Evolutionary conservation across 1,284 basidiomycete genomes (phyloP).

Genomic region (Cerioporus squamosus): DNA sequence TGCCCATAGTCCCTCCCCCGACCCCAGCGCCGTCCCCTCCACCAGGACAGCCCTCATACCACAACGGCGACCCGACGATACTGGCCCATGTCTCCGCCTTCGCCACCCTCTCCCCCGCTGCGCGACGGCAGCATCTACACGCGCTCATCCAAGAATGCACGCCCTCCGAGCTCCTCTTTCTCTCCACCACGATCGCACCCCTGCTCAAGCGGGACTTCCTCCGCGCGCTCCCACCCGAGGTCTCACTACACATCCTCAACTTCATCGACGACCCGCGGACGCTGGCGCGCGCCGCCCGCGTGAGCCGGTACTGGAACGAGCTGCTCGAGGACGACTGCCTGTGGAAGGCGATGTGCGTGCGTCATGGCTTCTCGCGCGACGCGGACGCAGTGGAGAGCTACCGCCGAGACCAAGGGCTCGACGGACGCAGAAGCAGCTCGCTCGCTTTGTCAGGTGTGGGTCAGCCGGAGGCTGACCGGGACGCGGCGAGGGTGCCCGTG

Average conservation of each 20-base stretch:
- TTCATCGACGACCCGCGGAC: slow-evolving; percentile 86
- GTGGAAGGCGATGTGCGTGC: slow-evolving; percentile 83
- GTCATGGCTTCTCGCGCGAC: slow-evolving; percentile 52
- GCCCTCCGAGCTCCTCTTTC: slow-evolving; percentile 78
- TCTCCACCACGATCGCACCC: slow-evolving; percentile 78
- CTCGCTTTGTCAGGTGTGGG: not conserved
- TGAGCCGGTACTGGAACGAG: slow-evolving; percentile 78
- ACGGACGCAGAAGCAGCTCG: not conserved
- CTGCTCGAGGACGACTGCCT: slow-evolving; percentile 84
- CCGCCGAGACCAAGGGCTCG: slow-evolving; percentile 8
- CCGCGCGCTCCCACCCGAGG: slow-evolving; percentile 80
- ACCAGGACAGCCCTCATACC: slow-evolving; percentile 28
- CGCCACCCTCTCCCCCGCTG: slow-evolving; percentile 40
- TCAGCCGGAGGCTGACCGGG: too few species aligned
- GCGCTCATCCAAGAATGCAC: slow-evolving; percentile 69
- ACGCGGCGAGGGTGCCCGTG: too few species aligned
- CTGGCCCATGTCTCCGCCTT: slow-evolving; percentile 39
- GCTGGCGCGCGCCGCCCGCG: slow-evolving; percentile 73
- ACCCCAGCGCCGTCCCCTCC: slow-evolving; percentile 72
- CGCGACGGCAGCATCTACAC: slow-evolving; percentile 65
- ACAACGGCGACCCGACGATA: slow-evolving; percentile 27
- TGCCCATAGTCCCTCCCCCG: slow-evolving; percentile 66
- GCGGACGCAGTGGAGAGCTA: slow-evolving; percentile 13
- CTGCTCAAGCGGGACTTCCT: slow-evolving; percentile 90
- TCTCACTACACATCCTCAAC: slow-evolving; percentile 80